Percentiles rank a stretch among this genome's conserved stretches.
phyloP scores from a whole-genome alignment of 768 basidiomycete species.

The Chalciporus sphaerocephalus region DNA sequence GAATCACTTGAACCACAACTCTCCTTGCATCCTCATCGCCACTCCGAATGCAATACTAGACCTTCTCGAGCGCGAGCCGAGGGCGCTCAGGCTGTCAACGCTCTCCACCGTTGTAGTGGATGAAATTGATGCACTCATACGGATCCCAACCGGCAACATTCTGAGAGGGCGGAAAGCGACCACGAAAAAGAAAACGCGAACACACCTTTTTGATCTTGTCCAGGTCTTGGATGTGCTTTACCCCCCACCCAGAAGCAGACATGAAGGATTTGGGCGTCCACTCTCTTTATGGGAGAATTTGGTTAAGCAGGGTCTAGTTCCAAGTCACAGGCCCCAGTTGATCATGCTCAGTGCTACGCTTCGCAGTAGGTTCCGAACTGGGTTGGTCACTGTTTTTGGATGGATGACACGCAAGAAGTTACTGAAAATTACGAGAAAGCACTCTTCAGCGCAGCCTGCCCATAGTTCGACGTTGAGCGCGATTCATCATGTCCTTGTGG shows the following conservation, averaged over 20 bases:
- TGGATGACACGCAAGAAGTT: conserved; percentile 51
- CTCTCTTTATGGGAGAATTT: conserved; percentile 4
- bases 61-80: conserved; percentile 41
- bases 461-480: conserved; percentile 29
- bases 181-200: conserved; percentile 37
- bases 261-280: not conserved
- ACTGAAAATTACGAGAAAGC: conserved; percentile 22
- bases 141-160: conserved; percentile 39
- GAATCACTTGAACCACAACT: conserved; percentile 34
- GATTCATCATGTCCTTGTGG: conserved; percentile 57
- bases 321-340: conserved; percentile 47
- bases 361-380: conserved; percentile 38
- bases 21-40: conserved; percentile 65
- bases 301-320: conserved; percentile 4
- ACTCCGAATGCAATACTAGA: conserved; percentile 70
- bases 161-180: conserved; percentile 36
- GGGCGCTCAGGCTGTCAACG: conserved; percentile 41
- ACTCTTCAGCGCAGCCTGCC: conserved; percentile 24
- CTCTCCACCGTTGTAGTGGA: conserved; percentile 65
- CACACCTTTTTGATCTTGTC: conserved; percentile 57
- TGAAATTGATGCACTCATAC: conserved; percentile 71
- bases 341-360: conserved; percentile 72
- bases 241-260: conserved; percentile 25
- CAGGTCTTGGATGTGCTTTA: conserved; percentile 59
- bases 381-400: conserved; percentile 49